Base-by-base conservation (phyloP, 176 grass and related monocot genomes). In the Poa annua region DNA sequence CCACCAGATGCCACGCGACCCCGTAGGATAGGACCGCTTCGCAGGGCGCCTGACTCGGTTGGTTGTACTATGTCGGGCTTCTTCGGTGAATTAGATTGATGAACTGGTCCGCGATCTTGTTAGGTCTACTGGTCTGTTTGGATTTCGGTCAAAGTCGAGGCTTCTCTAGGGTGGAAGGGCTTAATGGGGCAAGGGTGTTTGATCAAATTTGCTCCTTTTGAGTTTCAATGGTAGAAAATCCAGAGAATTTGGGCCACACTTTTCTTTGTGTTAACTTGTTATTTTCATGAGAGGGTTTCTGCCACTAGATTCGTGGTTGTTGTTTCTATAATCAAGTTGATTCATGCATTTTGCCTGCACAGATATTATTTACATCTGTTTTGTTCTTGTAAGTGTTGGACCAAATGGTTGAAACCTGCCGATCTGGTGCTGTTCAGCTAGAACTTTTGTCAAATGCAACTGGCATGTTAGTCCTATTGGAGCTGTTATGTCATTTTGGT, bases 91-190 rank as follows among this genome's bases (percentile, higher is more conserved):
- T 70, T 70, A 29, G 50, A 19, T 6, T 6, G 60, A 66, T 66
- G 35, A 52, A 81, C n/a, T 50, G 22, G n/a, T 44, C 22, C 15
- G 22, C 51, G 19, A n/a, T 20, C 19, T 59, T 24, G 12, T 70
- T 87, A 77, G 41, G 71, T 48, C 47, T 39, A 39, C 36, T 57
- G 39, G 11, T 24, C 21, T 72, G 50, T 67, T 82, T 70, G 39
- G 42, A 44, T 51, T 78, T 78, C 20, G 62, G 10, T 82, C 21
- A 22, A 15, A 81, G 29, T 34, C 20, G 41, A 42, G 15, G 21
- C 1, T 22, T 77, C 4, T 14, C 11, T 14, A 17, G 21, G 16
- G 10, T n/a, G 17, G 16, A 49, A 78, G 29, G 47, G 48, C 50
- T 39, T 57, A 39, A 39, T 39, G 47, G 4, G 38, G 25, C 11